Conservation (phyloP, 2,329 filamentous ascomycete genomes). For the Monilinia aucupariae region DNA sequence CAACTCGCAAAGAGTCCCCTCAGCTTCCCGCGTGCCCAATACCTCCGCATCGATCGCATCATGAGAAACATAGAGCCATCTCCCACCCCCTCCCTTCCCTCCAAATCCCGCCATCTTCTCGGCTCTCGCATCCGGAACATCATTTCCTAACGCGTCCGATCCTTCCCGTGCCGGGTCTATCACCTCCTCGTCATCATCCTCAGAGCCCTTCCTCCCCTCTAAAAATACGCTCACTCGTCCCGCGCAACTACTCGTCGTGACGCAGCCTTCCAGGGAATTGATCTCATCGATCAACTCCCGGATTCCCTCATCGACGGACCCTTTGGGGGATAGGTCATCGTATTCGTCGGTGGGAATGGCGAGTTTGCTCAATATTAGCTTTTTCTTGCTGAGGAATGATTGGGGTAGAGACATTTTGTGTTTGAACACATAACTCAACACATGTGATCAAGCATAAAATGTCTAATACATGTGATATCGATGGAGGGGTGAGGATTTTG, state of each 20-base stretch:
- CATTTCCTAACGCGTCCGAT: conserved; percentile 20
- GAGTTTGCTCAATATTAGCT: conserved; percentile 66
- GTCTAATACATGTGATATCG: neutral
- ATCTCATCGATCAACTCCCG: conserved; percentile 71
- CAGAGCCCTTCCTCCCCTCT: conserved; percentile 57
- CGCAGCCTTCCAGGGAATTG: conserved; percentile 67
- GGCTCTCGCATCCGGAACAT: conserved; percentile 22
- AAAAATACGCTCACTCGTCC: conserved; percentile 83
- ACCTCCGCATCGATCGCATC: conserved; percentile 50
- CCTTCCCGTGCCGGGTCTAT: conserved; percentile 11
- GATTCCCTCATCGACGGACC: conserved; percentile 75
- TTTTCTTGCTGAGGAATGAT: conserved; percentile 58
- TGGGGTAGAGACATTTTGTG: conserved; percentile 20
- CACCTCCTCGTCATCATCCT: conserved; percentile 7
- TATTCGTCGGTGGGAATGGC: conserved; percentile 65
- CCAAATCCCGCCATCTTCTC: conserved; percentile 48
- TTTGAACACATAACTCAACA: neutral
- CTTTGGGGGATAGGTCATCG: conserved; percentile 82
- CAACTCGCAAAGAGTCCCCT: conserved; percentile 29
- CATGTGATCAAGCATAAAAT: neutral
- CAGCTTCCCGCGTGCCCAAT: conserved; percentile 22
- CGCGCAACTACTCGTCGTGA: conserved; percentile 90
- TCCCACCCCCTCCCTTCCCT: conserved; percentile 78
- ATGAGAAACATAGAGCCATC: conserved; percentile 87
- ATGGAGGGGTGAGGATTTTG: conserved; percentile 9